Evolutionary conservation across 73 alveolate species (phyloP), one percentile per base, ranked within the genome.

Genomic region (Paramecium primaurelia): DNA sequence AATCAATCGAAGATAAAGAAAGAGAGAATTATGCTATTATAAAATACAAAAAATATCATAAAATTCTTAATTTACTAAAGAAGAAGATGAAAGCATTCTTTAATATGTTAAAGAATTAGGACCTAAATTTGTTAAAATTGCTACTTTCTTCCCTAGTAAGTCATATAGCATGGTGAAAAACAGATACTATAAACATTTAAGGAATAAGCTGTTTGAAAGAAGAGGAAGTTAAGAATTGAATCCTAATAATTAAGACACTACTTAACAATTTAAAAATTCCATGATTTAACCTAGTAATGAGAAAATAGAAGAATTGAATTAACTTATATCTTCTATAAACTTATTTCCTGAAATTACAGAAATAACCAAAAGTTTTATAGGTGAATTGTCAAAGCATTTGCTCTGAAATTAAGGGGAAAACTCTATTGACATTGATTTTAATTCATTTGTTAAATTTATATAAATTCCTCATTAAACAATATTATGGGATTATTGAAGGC

Each of bases 61-160:
- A 54, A 54, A 54, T 54, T 54, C 69, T 18, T 28, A 20, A 32
- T 75, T 75, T 75, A 75, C 88, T 22, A 25, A 75, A 38, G 58
- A 38, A 42, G 88, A 75, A 42, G 88, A 75, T 18, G 38, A 75
- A 22, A 75, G 47, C 37, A 75, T 75, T 9, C 34, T 75, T 11
- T 37, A 30, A 30, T 75, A 30, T 11, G 88, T 75, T 3, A 34
- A 38, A 3, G 88, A 75, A 14, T 36, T 42, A 25, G 88, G 88
- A 38, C 88, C 88, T 38, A 75, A 75, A 42, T 75, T 75, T 42
- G 88, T 38, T 42, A 36, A 75, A 38, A 75, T 75, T 75, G 88
- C 88, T 75, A 75, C 36, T 38, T 25, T 12, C 47, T 75, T 75
- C n/a, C 88, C 88, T 25, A 42, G 34, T 25, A 75, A 75, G 25